These are phyloP conservation scores for Helianthus tuberosus DNA, from an alignment of 129 eudicot species.

Conservation along the genomic window DNA sequence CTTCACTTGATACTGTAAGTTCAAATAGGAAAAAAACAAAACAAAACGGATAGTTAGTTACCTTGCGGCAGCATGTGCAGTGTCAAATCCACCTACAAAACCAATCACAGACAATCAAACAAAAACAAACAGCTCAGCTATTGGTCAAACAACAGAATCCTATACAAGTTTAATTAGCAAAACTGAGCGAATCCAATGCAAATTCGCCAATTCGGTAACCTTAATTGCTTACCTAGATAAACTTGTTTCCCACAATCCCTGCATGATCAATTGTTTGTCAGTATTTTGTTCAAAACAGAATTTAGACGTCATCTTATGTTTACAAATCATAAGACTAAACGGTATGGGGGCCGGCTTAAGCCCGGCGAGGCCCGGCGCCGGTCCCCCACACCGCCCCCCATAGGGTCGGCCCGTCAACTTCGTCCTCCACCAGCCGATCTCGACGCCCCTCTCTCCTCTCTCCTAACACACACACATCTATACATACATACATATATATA, in stretches of 20 bases:
- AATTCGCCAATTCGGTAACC: constrained; percentile 14
- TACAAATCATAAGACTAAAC: not conserved
- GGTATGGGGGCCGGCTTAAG: too few species aligned
- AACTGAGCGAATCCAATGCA: constrained; percentile 30
- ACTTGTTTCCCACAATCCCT: constrained; percentile 94
- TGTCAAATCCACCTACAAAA: constrained; percentile 63
- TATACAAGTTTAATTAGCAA: constrained; percentile 4
- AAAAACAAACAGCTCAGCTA: constrained; percentile 21
- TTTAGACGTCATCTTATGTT: not conserved
- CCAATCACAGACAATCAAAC: constrained; percentile 16
- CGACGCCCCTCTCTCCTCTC: too few species aligned
- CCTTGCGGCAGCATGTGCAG: constrained; percentile 51
- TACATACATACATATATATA: too few species aligned
- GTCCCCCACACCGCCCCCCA: too few species aligned
- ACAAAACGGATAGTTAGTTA: constrained; percentile 14
- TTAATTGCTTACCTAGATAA: constrained; percentile 58
- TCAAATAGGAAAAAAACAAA: not conserved
- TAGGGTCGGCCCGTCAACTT: too few species aligned
- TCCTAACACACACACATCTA: too few species aligned
- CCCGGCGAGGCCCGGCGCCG: too few species aligned
- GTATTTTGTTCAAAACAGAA: not conserved
- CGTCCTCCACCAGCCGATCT: too few species aligned
- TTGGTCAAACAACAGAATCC: constrained; percentile 20
- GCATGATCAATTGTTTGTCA: constrained; percentile 21
- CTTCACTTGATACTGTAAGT: constrained; percentile 20